Evolutionary conservation across 495 filamentous ascomycete genomes (phyloP), one percentile per base, ranked within the genome.

Genomic region (Pseudomonodictys pantanalensis): DNA sequence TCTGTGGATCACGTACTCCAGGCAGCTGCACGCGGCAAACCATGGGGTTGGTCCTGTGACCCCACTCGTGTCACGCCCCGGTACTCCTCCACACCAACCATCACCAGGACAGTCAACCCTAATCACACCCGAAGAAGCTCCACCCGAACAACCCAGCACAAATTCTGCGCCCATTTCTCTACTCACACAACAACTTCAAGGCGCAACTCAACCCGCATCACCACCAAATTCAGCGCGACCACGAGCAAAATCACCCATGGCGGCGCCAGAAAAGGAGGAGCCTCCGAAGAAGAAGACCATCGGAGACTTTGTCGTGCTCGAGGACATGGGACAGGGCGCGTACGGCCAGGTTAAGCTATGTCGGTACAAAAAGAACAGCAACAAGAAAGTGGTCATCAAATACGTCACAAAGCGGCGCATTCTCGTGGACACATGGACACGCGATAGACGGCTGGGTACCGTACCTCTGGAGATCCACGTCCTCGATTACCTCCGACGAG

Each of bases 391-490:
- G 50, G 93, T 99, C 3, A 78, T 99, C 50, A 99, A 99, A 72
- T 99, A 95, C 66, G 93, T 99, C 39, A 97, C 95, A 1, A 99
- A 99, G 71, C 85, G 88, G 60, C 86, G 92, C 30, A 99, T 99
- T 70, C 81, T 99, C 18, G 95, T 99, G 48, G 93, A 99, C 74
- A 99, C 93, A 0, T 99, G 93, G 93, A 97, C 92, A 29, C 85
- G 95, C 39, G 93, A 99, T 73, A 83, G 93, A 28, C 82, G 88
- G 26, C 83, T 99, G 4, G 93, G 93, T n/a, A 99, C 93, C 0
- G 93, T 99, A 2, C 93, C 93, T 1, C 77, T 99, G 54, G 93
- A 99, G 73, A 97, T 99, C 62, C 93, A 99, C 65, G 93, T 97
- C 41, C 78, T 99, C 9, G 90, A 99, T 71, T 99, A 92, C 69